phyloP scores from a whole-genome alignment of 2,329 filamentous ascomycete species.

The Fusarium acutatum region DNA sequence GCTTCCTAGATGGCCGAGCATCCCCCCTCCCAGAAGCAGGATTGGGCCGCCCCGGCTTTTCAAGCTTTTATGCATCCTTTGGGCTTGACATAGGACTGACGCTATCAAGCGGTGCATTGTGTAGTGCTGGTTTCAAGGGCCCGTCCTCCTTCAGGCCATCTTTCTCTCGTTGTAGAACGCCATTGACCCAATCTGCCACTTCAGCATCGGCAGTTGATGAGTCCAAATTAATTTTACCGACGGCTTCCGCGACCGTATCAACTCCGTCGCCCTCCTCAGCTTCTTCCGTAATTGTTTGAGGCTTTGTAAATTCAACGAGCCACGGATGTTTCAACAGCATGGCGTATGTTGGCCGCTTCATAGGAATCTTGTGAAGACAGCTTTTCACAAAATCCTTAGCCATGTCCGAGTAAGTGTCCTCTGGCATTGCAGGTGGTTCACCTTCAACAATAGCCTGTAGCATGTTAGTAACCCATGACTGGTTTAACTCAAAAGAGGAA shows the following conservation, averaged over 20 bases:
- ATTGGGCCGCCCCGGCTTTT: neutral
- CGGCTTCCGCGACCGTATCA: constrained; percentile 54
- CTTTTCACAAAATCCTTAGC: constrained; percentile 88
- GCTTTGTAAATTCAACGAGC: constrained; percentile 79
- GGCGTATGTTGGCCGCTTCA: constrained; percentile 90
- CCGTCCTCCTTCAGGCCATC: constrained; percentile 61
- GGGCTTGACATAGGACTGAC: constrained; percentile 65
- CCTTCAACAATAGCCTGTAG: constrained; percentile 93
- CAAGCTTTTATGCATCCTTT: constrained; percentile 14
- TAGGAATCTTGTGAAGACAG: constrained; percentile 92
- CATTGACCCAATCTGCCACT: constrained; percentile 85
- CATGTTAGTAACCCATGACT: constrained; percentile 12
- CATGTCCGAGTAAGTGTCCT: constrained; percentile 77
- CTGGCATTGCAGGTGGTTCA: constrained; percentile 88
- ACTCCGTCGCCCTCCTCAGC: constrained; percentile 68
- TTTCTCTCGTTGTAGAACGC: constrained; percentile 67
- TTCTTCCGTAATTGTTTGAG: constrained; percentile 76
- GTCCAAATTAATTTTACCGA: constrained; percentile 55
- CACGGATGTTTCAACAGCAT: constrained; percentile 91
- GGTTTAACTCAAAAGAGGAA: neutral
- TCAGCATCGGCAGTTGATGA: constrained; percentile 72
- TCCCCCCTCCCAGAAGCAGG: neutral
- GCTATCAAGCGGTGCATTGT: constrained; percentile 84
- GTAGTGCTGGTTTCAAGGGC: constrained; percentile 78
- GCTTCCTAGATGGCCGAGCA: neutral